Base-by-base conservation (phyloP, 2,329 filamentous ascomycete genomes). In the Daldinia sp. region DNA sequence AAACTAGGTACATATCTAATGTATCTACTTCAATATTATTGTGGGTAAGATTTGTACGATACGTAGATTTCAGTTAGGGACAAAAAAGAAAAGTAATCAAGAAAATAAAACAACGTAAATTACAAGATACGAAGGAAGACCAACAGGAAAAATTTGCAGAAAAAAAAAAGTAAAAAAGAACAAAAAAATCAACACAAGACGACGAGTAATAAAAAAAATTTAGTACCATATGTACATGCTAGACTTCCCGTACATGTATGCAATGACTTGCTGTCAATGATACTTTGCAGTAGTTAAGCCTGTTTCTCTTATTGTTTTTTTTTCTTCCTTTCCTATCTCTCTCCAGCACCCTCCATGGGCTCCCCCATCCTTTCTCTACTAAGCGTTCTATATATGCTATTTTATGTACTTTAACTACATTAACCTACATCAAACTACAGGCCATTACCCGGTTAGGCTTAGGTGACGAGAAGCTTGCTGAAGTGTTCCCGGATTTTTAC, bases 261-360 rank as follows among this genome's bases (percentile, higher is more conserved):
- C 39, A 45, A 45, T 45, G 39, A 45, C 39, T 45, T 45, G 48
- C 29, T 59, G 58, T 56, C 47, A 65, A 65, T 53, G 54, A 57
- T 65, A 58, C 54, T 32, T 62, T 45, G 39, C 39, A 64, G 60
- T 58, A 55, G 63, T 63, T 66, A 66, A 61, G 59, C 56, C 60
- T 63, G 60, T 63, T 63, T 66, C 45, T n/a, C 41, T 56, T 25
- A 5, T 49, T 41, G 17, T 51, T 60, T 63, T 21, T 45, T 41
- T 55, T 57, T 54, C 32, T 43, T 21, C 49, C 48, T 55, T 57
- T 54, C 32, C 49, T 27, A 48, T 19, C 15, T 4, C 15, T 48
- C 45, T n/a, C 23, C 13, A 45, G n/a, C 21, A 13, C 34, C 10
- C n/a, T n/a, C 21, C 21, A n/a, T 23, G n/a, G n/a, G n/a, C 10